phyloP scores from a whole-genome alignment of 129 eudicot genomes.

The Rutidosis leptorrhynchoides region DNA sequence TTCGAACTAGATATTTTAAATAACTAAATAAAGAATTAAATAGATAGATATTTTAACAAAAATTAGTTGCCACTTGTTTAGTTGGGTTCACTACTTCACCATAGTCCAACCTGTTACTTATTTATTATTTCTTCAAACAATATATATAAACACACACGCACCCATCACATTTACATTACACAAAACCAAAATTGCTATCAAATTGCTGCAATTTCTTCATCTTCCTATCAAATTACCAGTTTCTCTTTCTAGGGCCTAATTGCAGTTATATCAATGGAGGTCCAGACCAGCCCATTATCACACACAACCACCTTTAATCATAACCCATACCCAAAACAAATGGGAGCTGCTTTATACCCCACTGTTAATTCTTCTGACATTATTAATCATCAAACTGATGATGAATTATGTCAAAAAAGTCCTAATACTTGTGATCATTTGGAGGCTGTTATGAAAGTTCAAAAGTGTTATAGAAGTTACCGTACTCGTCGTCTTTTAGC shows the following conservation, averaged over 20 bases:
- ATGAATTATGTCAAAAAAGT: background rate
- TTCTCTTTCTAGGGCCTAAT: background rate
- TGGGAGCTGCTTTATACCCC: constrained; percentile 21
- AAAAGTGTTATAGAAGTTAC: constrained; percentile 75
- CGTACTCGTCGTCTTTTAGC: constrained; percentile 92
- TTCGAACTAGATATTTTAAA: no score
- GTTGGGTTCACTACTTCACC: no score
- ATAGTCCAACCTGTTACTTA: no score
- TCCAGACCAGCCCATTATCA: no score
- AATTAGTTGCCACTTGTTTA: no score
- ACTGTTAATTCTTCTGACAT: no score
- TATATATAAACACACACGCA: no score
- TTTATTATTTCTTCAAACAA: no score
- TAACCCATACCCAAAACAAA: constrained; percentile 4
- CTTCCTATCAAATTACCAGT: background rate
- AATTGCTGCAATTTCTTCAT: constrained; percentile 6
- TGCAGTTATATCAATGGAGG: constrained; percentile 29
- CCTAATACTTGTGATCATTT: constrained; percentile 18
- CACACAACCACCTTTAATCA: constrained; percentile 35
- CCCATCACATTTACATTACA: background rate
- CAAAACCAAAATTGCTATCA: background rate
- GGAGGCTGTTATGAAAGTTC: constrained; percentile 74
- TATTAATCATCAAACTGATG: constrained; percentile 6
- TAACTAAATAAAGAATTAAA: no score
- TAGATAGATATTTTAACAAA: no score